Percentiles rank a stretch among this genome's conserved stretches.
These are phyloP conservation scores for Aspergillus arachidicola DNA, from an alignment of 2,329 filamentous ascomycete genomes.

Conservation along the genomic window DNA sequence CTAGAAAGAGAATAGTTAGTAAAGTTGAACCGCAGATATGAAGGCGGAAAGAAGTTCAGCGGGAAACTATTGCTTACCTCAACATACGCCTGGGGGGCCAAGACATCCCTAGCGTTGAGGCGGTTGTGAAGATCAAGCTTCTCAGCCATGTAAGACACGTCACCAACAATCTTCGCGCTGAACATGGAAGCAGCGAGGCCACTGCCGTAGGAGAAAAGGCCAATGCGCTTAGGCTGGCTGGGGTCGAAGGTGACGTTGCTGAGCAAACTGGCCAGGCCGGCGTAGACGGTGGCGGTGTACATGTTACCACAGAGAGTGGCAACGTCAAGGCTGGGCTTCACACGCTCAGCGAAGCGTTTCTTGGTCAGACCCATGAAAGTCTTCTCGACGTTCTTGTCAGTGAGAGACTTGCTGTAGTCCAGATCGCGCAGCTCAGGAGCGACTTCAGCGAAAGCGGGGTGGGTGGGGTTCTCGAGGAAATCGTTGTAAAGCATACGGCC, in stretches of 20 bases:
- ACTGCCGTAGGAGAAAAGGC: slow-evolving; percentile 78
- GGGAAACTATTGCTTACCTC: slow-evolving; percentile 55
- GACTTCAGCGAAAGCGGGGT: slow-evolving; percentile 71
- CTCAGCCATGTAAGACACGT: slow-evolving; percentile 68
- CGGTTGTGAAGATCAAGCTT: slow-evolving; percentile 70
- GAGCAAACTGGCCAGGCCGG: slow-evolving; percentile 62
- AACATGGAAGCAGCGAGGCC: slow-evolving; percentile 75
- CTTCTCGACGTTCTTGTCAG: slow-evolving; percentile 83
- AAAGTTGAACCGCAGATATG: slow-evolving; percentile 5
- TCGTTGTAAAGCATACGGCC: slow-evolving; percentile 84
- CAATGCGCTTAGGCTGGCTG: slow-evolving; percentile 72
- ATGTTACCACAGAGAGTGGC: slow-evolving; percentile 73
- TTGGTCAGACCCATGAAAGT: slow-evolving; percentile 82
- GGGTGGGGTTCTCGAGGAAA: slow-evolving; percentile 71
- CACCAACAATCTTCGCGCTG: slow-evolving; percentile 67
- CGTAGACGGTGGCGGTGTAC: slow-evolving; percentile 64
- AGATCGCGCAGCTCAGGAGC: slow-evolving; percentile 75
- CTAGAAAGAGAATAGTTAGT: slow-evolving; percentile 46
- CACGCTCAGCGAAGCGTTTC: slow-evolving; percentile 80
- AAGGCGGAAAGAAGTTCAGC: not conserved
- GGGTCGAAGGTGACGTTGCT: slow-evolving; percentile 63
- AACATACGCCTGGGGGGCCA: slow-evolving; percentile 74
- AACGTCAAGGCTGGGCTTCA: slow-evolving; percentile 72
- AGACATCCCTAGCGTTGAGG: slow-evolving; percentile 65
- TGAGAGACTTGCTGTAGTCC: slow-evolving; percentile 76